A percentile compares a stretch with the other conserved stretches of the same genome.
phyloP scores from a whole-genome alignment of 176 grass and related monocot species.

The Chrysopogon serrulatus region DNA sequence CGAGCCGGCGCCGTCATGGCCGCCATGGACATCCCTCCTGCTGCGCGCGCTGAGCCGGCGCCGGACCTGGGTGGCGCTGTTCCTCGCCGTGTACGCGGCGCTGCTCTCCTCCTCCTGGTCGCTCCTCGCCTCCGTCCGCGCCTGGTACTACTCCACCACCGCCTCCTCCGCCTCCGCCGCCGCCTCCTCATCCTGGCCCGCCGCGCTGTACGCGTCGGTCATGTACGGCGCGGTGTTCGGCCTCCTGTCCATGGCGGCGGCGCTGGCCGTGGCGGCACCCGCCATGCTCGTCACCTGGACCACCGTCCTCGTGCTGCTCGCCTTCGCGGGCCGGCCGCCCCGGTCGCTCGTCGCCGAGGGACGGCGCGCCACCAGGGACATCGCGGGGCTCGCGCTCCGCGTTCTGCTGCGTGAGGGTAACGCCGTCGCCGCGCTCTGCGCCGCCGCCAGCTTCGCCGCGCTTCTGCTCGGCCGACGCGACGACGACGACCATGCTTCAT shows the following conservation, averaged over 20 bases:
- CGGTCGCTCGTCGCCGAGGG: constrained; percentile 64
- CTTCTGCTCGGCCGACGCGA: constrained; percentile 7
- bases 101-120: constrained; percentile 74
- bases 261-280: constrained; percentile 65
- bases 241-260: constrained; percentile 72
- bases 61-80: constrained; percentile 70
- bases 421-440: constrained; percentile 51
- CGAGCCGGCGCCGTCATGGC: constrained; percentile 28
- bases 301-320: constrained; percentile 88
- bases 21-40: constrained; percentile 57
- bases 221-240: constrained; percentile 91
- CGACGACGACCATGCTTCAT: background rate
- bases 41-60: constrained; percentile 52
- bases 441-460: constrained; percentile 46
- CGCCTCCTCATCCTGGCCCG: background rate
- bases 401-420: constrained; percentile 61
- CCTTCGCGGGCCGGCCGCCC: constrained; percentile 54
- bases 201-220: constrained; percentile 71
- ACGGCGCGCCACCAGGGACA: constrained; percentile 53
- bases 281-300: constrained; percentile 82
- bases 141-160: constrained; percentile 52
- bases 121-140: constrained; percentile 55
- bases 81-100: constrained; percentile 70
- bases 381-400: constrained; percentile 51
- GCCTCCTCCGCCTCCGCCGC: too few species aligned